phyloP scores from a whole-genome alignment of 1,284 basidiomycete genomes.

The Cutaneotrichosporon mucoides region DNA sequence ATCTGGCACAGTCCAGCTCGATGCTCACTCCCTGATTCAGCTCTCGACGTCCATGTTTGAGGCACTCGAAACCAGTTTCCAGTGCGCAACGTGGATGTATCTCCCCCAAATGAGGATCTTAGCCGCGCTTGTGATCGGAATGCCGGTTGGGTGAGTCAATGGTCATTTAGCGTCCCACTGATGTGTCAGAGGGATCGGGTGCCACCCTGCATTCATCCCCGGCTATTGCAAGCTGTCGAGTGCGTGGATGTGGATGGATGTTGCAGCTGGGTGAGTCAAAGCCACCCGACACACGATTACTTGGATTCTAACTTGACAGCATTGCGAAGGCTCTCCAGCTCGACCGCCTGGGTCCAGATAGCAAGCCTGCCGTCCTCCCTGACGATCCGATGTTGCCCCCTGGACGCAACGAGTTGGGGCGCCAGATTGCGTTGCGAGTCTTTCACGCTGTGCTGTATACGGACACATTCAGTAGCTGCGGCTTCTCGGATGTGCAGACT shows the following conservation, averaged over 20 bases:
- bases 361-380: not conserved
- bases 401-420: not conserved
- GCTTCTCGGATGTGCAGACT: not conserved
- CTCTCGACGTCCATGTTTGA: not conserved
- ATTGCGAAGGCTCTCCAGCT: not conserved
- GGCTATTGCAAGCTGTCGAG: not conserved
- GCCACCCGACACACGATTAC: too few relatives aligned
- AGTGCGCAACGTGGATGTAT: not conserved
- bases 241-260: constrained; percentile 2
- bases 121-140: not conserved
- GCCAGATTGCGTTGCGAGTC: not conserved
- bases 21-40: not conserved
- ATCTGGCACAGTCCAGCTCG: not conserved
- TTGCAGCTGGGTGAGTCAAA: not conserved
- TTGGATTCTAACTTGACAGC: not conserved
- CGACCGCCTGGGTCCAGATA: not conserved
- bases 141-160: not conserved
- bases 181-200: not conserved
- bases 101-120: not conserved
- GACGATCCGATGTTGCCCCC: not conserved
- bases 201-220: not conserved
- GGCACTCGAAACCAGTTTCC: not conserved
- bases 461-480: not conserved
- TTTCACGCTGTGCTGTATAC: not conserved
- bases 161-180: not conserved